A percentile compares a stretch with the other conserved stretches of the same genome.
phyloP scores from a whole-genome alignment of 345 rosid genomes.

The Eucalyptus curtisii region DNA sequence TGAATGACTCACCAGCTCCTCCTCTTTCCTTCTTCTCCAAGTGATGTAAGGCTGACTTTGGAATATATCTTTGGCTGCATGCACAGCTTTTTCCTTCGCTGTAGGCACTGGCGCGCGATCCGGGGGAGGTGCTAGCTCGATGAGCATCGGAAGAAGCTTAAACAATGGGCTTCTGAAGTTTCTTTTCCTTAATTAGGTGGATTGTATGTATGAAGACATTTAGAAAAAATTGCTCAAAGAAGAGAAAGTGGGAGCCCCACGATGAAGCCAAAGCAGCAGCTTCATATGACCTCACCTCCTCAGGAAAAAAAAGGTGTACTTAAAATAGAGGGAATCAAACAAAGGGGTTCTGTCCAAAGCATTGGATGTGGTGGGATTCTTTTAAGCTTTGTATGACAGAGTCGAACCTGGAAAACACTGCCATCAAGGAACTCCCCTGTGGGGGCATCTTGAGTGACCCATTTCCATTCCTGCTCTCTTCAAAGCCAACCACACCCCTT shows the following conservation, averaged over 20 bases:
- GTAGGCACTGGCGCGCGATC: not conserved
- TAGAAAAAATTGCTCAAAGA: not conserved
- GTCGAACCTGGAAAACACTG: not conserved
- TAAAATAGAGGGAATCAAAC: not conserved
- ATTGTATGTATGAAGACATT: not conserved
- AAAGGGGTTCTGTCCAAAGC: not conserved
- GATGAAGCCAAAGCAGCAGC: not conserved
- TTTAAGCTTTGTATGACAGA: not conserved
- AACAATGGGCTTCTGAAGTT: not conserved
- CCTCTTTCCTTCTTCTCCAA: not conserved
- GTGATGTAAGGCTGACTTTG: not conserved
- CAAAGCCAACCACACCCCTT: not conserved
- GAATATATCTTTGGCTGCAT: not conserved
- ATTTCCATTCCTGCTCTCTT: not conserved
- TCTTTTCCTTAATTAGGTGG: not conserved
- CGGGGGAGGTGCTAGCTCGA: not conserved
- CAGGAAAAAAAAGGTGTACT: not conserved
- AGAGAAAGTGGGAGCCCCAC: not conserved
- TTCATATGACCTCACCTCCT: not conserved
- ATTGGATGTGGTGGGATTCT: not conserved
- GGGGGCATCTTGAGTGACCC: not conserved
- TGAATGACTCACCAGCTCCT: not conserved
- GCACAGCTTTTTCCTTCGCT: not conserved
- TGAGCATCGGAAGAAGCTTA: not conserved
- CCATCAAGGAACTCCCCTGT: not conserved